Base-by-base conservation (phyloP, 2,329 filamentous ascomycete genomes). In the Cucurbitaria berberidis region DNA sequence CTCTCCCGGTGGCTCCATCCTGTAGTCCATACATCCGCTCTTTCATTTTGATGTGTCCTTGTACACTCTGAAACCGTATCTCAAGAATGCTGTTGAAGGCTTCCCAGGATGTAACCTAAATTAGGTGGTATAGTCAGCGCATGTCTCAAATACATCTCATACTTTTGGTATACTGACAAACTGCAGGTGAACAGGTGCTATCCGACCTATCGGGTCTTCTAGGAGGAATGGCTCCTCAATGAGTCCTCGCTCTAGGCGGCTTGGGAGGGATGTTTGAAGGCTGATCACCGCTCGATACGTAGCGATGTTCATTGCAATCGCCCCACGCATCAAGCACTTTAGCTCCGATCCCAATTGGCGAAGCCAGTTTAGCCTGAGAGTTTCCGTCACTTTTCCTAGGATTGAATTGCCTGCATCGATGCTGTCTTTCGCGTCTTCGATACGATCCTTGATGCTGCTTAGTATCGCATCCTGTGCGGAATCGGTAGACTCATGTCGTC, bases 161-260 rank as follows among this genome's bases (percentile, higher is more conserved):
- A n/a, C n/a, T n/a, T n/a, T n/a, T n/a, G n/a, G n/a, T n/a, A n/a
- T n/a, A n/a, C n/a, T n/a, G n/a, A 62, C 43, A 18, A 56, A 64
- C 26, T 57, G 51, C 2, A 62, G 45, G 41, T 59, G 59, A 5
- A 64, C 52, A 6, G 61, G 59, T 1, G 59, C 59, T 3, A 58
- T 50, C 1, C 61, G 53, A 5, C 59, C 61, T 4, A 62, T 52
- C 1, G 59, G 43, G 35, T 64, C 56, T 46, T 64, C 61, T 1
- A 64, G 36, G 11, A 60, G 47, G 27, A 62, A 54, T 5, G 61
- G 56, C 9, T 62, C 53, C 27, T 64, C 48, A 8, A 57, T 51
- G 1, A 60, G 29, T 0, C 39, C 19, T 13, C 51, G 40, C 19
- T 60, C 49, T 4, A 55, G 38, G 2, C 39, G 34, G 32, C 44